These are phyloP conservation scores for Colletotrichum liriopes DNA, from an alignment of 2,329 filamentous ascomycete genomes.

Conservation along the genomic window DNA sequence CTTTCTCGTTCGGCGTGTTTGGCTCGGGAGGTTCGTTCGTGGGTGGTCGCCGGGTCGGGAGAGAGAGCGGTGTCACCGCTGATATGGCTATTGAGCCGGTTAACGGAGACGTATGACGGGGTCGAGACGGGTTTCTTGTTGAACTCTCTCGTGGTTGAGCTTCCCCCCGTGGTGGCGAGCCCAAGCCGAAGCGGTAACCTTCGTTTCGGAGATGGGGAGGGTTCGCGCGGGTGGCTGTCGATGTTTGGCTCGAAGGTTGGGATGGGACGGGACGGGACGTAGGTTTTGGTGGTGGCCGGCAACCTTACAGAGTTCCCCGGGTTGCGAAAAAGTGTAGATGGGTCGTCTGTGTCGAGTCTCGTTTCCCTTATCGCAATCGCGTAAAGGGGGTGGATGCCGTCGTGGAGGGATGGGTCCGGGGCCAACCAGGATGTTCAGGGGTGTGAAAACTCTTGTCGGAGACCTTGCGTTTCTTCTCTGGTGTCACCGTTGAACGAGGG, in stretches of 20 bases:
- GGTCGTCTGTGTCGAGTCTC: neutral
- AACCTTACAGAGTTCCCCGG: neutral
- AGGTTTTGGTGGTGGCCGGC: neutral
- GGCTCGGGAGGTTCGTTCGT: neutral
- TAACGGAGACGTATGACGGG: no score
- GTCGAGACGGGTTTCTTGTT: no score
- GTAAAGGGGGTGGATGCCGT: constrained; percentile 11
- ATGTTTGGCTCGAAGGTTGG: neutral
- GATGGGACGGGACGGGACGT: neutral
- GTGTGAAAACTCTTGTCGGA: neutral
- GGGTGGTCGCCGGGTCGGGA: neutral
- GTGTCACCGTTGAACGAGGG: neutral
- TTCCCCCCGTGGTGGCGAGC: neutral
- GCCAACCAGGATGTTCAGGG: neutral
- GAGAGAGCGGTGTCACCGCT: neutral
- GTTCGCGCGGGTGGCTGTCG: constrained; percentile 4
- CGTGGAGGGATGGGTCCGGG: constrained; percentile 6
- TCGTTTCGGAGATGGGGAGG: constrained; percentile 8
- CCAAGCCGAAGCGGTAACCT: constrained; percentile 2
- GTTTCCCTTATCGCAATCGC: neutral
- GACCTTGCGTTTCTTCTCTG: neutral
- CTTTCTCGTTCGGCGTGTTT: neutral
- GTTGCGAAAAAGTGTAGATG: no score
- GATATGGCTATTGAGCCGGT: neutral
- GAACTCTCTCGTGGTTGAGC: no score